These are phyloP conservation scores for Boletus sp. DNA, from an alignment of 768 basidiomycete genomes.

Conservation along the genomic window DNA sequence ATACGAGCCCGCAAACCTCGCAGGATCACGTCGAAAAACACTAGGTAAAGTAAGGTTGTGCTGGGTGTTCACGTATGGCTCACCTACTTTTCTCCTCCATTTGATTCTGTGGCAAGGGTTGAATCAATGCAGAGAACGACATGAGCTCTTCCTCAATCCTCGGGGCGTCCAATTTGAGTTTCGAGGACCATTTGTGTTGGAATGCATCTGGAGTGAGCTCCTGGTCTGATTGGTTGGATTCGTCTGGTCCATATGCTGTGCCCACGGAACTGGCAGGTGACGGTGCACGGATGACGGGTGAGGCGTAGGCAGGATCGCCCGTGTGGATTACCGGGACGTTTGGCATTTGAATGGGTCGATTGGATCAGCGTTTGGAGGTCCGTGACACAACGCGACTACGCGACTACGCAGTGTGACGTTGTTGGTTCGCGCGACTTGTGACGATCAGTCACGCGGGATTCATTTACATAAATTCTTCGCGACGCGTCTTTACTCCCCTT, in stretches of 20 bases:
- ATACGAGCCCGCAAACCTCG: conserved; percentile 35
- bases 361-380: not conserved
- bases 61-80: not conserved
- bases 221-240: conserved; percentile 41
- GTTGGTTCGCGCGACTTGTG: conserved; percentile 32
- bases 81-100: conserved; percentile 41
- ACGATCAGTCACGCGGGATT: conserved; percentile 26
- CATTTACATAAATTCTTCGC: conserved; percentile 29
- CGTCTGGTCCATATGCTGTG: conserved; percentile 45
- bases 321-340: conserved; percentile 30
- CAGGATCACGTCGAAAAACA: conserved; percentile 37
- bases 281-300: conserved; percentile 43
- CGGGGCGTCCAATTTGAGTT: conserved; percentile 34
- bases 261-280: conserved; percentile 48
- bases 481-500: conserved; percentile 25
- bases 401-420: conserved; percentile 35
- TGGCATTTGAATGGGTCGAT: conserved; percentile 18
- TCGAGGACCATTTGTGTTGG: conserved; percentile 33
- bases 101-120: conserved; percentile 28
- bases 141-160: conserved; percentile 38
- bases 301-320: conserved; percentile 39
- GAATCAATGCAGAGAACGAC: conserved; percentile 32
- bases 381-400: conserved; percentile 8
- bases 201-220: conserved; percentile 38
- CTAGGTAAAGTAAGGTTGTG: conserved; percentile 23